Evolutionary conservation across 2,329 filamentous ascomycete genomes (phyloP).

Genomic region (Elsinoe australis): DNA sequence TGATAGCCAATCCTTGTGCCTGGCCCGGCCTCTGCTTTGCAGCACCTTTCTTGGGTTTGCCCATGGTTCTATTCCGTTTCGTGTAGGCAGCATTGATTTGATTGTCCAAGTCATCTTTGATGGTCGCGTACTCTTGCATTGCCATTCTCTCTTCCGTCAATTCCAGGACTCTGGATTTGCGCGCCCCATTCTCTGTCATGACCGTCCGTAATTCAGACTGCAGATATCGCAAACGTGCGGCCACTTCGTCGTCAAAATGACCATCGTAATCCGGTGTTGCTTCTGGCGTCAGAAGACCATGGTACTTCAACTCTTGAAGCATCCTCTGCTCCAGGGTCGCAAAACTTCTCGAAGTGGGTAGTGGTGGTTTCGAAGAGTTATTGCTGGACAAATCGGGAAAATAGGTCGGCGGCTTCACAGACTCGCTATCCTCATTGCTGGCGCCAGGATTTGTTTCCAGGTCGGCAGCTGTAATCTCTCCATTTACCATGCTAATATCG

Average conservation of each 20-base stretch:
- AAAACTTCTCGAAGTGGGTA: slow-evolving; percentile 70
- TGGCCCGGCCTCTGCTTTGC: slow-evolving; percentile 45
- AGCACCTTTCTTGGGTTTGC: slow-evolving; percentile 67
- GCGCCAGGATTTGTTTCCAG: slow-evolving; percentile 35
- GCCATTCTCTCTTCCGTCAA: slow-evolving; percentile 89
- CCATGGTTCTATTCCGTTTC: slow-evolving; percentile 91
- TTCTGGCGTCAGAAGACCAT: slow-evolving; percentile 62
- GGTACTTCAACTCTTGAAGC: slow-evolving; percentile 81
- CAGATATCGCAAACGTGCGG: slow-evolving; percentile 76
- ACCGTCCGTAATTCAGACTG: slow-evolving; percentile 76
- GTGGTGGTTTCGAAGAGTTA: slow-evolving; percentile 27
- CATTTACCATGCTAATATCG: slow-evolving; percentile 34
- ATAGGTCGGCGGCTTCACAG: slow-evolving; percentile 59
- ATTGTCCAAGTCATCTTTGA: slow-evolving; percentile 89
- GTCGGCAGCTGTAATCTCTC: slow-evolving; percentile 33
- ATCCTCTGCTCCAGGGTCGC: slow-evolving; percentile 81
- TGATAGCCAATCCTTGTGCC: slow-evolving; percentile 52
- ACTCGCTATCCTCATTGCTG: slow-evolving; percentile 29
- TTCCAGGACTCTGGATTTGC: slow-evolving; percentile 78
- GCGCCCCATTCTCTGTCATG: slow-evolving; percentile 79
- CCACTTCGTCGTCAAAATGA: slow-evolving; percentile 89
- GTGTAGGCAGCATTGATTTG: slow-evolving; percentile 93
- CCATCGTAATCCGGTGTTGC: slow-evolving; percentile 70
- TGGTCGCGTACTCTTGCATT: slow-evolving; percentile 92
- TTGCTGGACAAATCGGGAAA: slow-evolving; percentile 47